Evolutionary conservation across 2,329 filamentous ascomycete species (phyloP), one percentile per base, ranked within the genome.

Genomic region (Aspergillus hortae): DNA sequence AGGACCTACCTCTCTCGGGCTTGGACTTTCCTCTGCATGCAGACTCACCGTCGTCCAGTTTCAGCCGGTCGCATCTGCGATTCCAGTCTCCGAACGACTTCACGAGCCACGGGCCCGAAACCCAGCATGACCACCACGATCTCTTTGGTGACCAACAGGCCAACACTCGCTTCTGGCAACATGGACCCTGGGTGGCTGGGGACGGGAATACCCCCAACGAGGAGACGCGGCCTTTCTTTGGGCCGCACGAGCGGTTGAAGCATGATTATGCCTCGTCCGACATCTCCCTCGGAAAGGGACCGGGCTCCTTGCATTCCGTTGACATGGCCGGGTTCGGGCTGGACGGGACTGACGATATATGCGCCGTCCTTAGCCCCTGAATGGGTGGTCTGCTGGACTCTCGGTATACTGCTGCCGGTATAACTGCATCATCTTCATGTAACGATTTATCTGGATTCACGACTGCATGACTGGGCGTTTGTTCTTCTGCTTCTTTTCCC

Each of bases 311-410:
- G 47, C 71, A 75, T 55, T 74, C 72, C 10, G 72, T 74, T 54
- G 72, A 75, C 49, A 75, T 75, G 71, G 72, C 71, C 51, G 72
- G 70, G 12, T 75, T 75, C 48, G 71, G 71, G 25, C 66, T 73
- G 30, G 72, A 75, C 58, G 63, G 52, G 19, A 62, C 65, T 9
- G 70, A 72, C 46, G 70, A 74, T 55, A 55, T 73, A 25, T 61
- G 61, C 49, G 61, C 57, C 40, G 69, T 64, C 38, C 62, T 73
- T 32, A 74, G 71, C 52, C 72, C 72, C 27, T 74, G 64, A 67
- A 11, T 52, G n/a, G 41, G 44, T 25, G 23, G 21, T 44, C 21
- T 35, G 33, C 36, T 41, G 43, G 42, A 56, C 19, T n/a, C 30
- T 41, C 58, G 45, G 48, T 58, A 47, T 60, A 57, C 55, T 62